A percentile compares a stretch with the other conserved stretches of the same genome.
Evolutionary conservation across 352 stramenopile genomes (phyloP).

Genomic region (Globisporangium radiosum): DNA sequence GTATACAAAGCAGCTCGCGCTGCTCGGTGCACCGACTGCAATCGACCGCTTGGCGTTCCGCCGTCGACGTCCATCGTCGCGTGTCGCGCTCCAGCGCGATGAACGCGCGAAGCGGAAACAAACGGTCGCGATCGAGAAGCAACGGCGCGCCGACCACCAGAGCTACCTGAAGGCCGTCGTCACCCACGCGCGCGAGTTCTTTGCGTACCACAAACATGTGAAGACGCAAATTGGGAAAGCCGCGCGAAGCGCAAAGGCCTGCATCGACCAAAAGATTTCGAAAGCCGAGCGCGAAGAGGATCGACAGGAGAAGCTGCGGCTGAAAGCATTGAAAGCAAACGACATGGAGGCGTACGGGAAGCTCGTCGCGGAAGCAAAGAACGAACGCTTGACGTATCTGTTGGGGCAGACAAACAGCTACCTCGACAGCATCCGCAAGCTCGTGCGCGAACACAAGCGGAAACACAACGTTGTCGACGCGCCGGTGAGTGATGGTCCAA

Average conservation of each 20-base stretch:
- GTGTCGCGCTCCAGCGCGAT: conserved; percentile 56
- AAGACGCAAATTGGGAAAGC: conserved; percentile 67
- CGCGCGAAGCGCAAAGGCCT: conserved; percentile 61
- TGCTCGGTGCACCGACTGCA: conserved; percentile 54
- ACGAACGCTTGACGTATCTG: conserved; percentile 95
- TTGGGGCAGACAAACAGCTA: conserved; percentile 95
- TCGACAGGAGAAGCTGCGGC: conserved; percentile 79
- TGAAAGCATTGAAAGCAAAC: conserved; percentile 91
- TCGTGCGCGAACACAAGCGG: conserved; percentile 87
- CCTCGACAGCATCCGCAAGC: conserved; percentile 93
- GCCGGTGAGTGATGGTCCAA: conserved; percentile 6
- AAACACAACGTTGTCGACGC: conserved; percentile 58
- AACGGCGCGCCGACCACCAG: conserved; percentile 68
- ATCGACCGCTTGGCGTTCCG: conserved; percentile 76
- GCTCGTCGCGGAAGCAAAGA: conserved; percentile 96
- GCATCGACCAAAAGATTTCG: conserved; percentile 68
- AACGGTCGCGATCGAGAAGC: conserved; percentile 77
- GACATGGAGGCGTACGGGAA: conserved; percentile 98
- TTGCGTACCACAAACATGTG: conserved; percentile 82
- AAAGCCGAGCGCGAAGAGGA: conserved; percentile 84
- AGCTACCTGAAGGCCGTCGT: conserved; percentile 75
- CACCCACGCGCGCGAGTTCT: conserved; percentile 83
- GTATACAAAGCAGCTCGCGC: conserved; percentile 54
- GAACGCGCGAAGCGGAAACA: conserved; percentile 80
- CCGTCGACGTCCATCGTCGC: conserved; percentile 52